Evolutionary conservation across 2,329 filamentous ascomycete genomes (phyloP).

Genomic region (Penicillium sp.): DNA sequence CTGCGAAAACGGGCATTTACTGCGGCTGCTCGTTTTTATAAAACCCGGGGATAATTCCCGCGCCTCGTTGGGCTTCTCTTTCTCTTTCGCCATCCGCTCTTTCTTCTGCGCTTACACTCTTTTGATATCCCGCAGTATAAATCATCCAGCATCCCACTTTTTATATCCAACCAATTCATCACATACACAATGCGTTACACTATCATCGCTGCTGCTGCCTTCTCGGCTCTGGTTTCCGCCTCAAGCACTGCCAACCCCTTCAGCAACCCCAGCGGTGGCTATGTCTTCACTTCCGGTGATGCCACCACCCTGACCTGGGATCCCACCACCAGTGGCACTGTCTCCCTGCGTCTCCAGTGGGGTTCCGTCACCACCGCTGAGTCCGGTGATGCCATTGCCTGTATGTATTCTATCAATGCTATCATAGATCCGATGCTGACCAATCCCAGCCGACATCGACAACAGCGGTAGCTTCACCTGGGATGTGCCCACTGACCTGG

Average conservation of each 20-base stretch:
- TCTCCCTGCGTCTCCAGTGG: conserved; percentile 54
- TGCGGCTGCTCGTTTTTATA: background rate
- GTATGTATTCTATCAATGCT: conserved; percentile 34
- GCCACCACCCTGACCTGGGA: conserved; percentile 50
- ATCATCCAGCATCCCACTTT: conserved; percentile 5
- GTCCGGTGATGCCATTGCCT: conserved; percentile 43
- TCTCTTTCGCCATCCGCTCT: conserved; percentile 2
- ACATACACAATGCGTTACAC: conserved; percentile 43
- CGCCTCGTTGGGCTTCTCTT: background rate
- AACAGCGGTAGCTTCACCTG: conserved; percentile 55
- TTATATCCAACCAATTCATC: conserved; percentile 2
- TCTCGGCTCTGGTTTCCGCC: conserved; percentile 47
- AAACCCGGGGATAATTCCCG: background rate
- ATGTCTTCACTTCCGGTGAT: conserved; percentile 49
- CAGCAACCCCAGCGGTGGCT: conserved; percentile 45
- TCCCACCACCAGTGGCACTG: conserved; percentile 51
- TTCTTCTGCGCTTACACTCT: conserved; percentile 5
- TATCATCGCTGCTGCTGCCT: conserved; percentile 44
- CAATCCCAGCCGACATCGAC: conserved; percentile 42
- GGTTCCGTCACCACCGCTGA: conserved; percentile 43
- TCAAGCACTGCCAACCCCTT: conserved; percentile 49
- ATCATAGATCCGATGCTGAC: background rate
- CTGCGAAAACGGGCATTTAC: background rate
- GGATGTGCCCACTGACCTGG: conserved; percentile 43
- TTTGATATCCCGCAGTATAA: conserved; percentile 5